Percentiles rank a stretch among this genome's conserved stretches.
Conservation (phyloP, 2,329 filamentous ascomycete genomes). For the Diaporthe sp. region DNA sequence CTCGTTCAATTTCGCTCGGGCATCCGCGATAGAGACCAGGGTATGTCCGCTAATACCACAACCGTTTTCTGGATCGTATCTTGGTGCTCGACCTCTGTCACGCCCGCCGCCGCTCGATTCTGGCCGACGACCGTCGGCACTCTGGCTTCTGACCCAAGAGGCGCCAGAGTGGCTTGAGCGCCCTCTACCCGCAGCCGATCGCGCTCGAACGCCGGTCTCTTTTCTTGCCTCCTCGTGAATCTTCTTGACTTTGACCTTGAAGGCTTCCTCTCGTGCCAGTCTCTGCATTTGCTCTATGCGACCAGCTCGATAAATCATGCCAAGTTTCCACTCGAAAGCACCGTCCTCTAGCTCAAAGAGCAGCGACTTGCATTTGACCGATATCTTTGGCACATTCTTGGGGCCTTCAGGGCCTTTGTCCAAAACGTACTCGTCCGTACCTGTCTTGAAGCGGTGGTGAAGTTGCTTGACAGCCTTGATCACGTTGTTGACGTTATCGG, state of each 20-base stretch:
- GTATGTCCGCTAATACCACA: slow-evolving; percentile 79
- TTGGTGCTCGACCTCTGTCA: slow-evolving; percentile 62
- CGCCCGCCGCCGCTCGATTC: slow-evolving; percentile 51
- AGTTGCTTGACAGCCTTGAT: slow-evolving; percentile 90
- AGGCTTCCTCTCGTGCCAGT: slow-evolving; percentile 90
- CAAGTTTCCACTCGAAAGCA: slow-evolving; percentile 96
- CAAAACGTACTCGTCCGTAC: slow-evolving; percentile 88
- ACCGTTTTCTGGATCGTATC: slow-evolving; percentile 86
- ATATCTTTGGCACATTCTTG: slow-evolving; percentile 88
- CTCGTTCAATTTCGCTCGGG: slow-evolving; percentile 79
- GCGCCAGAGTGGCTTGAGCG: slow-evolving; percentile 49
- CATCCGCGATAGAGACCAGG: slow-evolving; percentile 81
- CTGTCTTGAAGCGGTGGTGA: slow-evolving; percentile 92
- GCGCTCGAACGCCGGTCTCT: slow-evolving; percentile 67
- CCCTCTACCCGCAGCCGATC: slow-evolving; percentile 63
- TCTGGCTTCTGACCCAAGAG: slow-evolving; percentile 66
- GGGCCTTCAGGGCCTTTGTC: slow-evolving; percentile 88
- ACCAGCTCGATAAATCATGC: slow-evolving; percentile 92
- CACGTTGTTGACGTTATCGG: slow-evolving; percentile 93
- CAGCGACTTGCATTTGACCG: slow-evolving; percentile 83
- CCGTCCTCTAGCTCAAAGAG: slow-evolving; percentile 96
- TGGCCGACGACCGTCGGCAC: slow-evolving; percentile 62
- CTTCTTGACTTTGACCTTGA: slow-evolving; percentile 87
- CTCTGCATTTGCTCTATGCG: slow-evolving; percentile 91
- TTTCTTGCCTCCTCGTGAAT: slow-evolving; percentile 76